Base-by-base conservation (phyloP, 768 basidiomycete species). In the Amanita rubescens region DNA sequence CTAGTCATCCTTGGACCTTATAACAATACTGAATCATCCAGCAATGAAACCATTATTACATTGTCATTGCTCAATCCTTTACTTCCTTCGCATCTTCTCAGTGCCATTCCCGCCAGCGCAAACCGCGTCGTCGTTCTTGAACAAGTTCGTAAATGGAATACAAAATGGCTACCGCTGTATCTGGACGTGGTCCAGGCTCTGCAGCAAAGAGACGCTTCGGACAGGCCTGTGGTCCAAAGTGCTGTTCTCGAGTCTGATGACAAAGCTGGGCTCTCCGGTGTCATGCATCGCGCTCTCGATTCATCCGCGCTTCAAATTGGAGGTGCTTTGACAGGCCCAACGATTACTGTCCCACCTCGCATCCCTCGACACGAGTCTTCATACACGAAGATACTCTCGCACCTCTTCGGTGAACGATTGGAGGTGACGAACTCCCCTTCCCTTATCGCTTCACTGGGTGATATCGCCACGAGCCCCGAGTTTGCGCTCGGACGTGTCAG, bases 401-500 rank as follows among this genome's bases (percentile, higher is more conserved):
- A 90, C 53, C 73, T 96, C 32, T 94, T 97, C 65, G 75, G 72
- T 38, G 80, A 84, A 7, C 80, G 90, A 2, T 73, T 98, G 0
- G 85, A 94, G 57, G 77, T 99, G 55, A 76, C 85, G 62, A 98
- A 99, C 69, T 83, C 87, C 3, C 94, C 92, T 0, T 72, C 79
- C 39, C 76, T 87, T 15, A 82, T 92, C 48, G 64, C 79, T 9
- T 68, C 82, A 12, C 79, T 87, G 54, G 93, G 92, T 10, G 71
- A 78, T 42, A 67, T 83, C 42, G 90, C 92, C 15, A 95, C 94
- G 9, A 86, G 79, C n/a, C 96, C 95, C 1, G 92, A 97, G 65
- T 97, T 86, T 63, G 95, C 96, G 0, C 78, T 98, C 33, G 95
- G 96, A 11, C 87, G 93, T 42, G 84, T 94, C 44, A 84, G 90